phyloP scores from a whole-genome alignment of 2,329 filamentous ascomycete genomes.

The Pseudocercospora fuligena region DNA sequence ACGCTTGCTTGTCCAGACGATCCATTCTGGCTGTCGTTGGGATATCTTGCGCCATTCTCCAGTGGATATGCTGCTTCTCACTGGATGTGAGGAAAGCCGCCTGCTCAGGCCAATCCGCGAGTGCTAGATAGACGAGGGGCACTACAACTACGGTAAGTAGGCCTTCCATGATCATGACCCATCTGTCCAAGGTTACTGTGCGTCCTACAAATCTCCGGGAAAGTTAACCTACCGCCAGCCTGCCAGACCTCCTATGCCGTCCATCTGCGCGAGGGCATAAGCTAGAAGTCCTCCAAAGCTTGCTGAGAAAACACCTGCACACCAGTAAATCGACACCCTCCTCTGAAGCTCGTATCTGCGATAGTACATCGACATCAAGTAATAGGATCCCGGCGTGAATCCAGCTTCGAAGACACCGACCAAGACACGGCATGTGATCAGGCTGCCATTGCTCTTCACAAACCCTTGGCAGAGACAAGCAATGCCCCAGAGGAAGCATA shows the following conservation, averaged over 20 bases:
- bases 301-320: background rate
- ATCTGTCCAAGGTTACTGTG: background rate
- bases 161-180: background rate
- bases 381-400: background rate
- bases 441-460: background rate
- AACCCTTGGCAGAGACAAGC: background rate
- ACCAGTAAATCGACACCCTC: background rate
- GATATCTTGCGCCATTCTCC: background rate
- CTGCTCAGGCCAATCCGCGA: background rate
- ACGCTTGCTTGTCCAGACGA: background rate
- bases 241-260: background rate
- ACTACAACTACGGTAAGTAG: background rate
- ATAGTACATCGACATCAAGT: background rate
- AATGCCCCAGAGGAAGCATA: background rate
- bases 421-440: background rate
- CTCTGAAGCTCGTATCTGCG: background rate
- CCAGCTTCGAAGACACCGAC: background rate
- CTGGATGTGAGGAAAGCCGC: background rate
- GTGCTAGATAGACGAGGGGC: background rate
- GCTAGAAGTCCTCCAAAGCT: background rate
- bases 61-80: background rate
- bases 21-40: background rate
- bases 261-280: background rate
- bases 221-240: background rate
- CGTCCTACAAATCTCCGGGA: background rate